Conservation (phyloP, 495 filamentous ascomycete species). For the Aspergillus saccharolyticus region DNA sequence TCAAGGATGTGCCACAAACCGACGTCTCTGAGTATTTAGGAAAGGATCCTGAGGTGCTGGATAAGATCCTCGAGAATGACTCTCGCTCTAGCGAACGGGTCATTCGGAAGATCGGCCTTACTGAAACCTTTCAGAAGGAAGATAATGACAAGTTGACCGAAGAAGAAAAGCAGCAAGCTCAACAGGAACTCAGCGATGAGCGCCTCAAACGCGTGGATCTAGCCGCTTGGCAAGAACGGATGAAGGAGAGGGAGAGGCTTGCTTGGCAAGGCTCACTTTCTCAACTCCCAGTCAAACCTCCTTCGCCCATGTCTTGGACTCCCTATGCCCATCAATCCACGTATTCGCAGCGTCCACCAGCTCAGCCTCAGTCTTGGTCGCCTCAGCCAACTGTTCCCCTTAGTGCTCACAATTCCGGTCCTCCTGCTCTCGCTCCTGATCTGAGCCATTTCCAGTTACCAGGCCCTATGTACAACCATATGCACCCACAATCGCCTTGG, state of each 20-base stretch:
- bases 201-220: conserved; percentile 44
- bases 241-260: conserved; percentile 17
- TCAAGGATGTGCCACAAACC: conserved; percentile 46
- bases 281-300: background rate
- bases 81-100: conserved; percentile 15
- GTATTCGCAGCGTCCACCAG: conserved; percentile 1
- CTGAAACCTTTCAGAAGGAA: conserved; percentile 55
- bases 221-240: conserved; percentile 23
- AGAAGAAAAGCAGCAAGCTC: conserved; percentile 48
- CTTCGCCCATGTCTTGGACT: background rate
- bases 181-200: conserved; percentile 39
- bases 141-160: conserved; percentile 51
- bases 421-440: conserved; percentile 18
- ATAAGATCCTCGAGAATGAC: conserved; percentile 51
- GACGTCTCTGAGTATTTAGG: conserved; percentile 50
- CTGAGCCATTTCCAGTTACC: conserved; percentile 10
- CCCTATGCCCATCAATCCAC: background rate
- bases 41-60: conserved; percentile 65
- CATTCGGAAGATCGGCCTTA: conserved; percentile 52
- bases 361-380: background rate
- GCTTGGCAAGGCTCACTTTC: background rate
- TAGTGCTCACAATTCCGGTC: conserved; percentile 13
- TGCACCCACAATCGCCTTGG: background rate
- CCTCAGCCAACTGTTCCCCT: conserved; percentile 4
- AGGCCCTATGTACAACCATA: background rate